Percentiles rank a stretch among this genome's conserved stretches.
phyloP scores from a whole-genome alignment of 306 rosid genomes.

The Lablab purpureus region DNA sequence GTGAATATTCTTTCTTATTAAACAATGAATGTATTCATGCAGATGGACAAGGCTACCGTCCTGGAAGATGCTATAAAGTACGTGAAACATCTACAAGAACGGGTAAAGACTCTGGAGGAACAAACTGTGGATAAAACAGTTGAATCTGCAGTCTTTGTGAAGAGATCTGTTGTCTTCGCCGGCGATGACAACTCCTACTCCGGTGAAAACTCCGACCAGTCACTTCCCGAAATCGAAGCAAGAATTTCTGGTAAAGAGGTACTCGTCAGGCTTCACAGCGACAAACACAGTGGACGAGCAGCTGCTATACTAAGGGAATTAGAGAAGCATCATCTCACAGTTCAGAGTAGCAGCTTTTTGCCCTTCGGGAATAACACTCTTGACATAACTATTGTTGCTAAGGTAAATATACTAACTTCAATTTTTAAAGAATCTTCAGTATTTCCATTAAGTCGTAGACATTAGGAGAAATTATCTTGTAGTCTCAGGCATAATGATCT shows the following conservation, averaged over 20 bases:
- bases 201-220: conserved; percentile 51
- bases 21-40: conserved; percentile 40
- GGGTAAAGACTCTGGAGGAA: conserved; percentile 65
- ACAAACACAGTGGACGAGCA: conserved; percentile 54
- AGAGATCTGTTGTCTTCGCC: conserved; percentile 53
- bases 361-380: conserved; percentile 73
- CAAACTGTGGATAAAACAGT: conserved; percentile 56
- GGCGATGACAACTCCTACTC: conserved; percentile 51
- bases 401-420: conserved; percentile 32
- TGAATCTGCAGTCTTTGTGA: conserved; percentile 65
- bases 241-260: conserved; percentile 69
- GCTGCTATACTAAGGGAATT: conserved; percentile 56
- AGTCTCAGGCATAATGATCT: background rate
- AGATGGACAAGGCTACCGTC: conserved; percentile 94
- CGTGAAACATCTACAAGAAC: conserved; percentile 69
- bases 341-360: conserved; percentile 64
- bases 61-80: conserved; percentile 78
- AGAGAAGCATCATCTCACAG: conserved; percentile 60
- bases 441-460: background rate
- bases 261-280: conserved; percentile 68
- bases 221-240: conserved; percentile 76
- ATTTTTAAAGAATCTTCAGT: background rate
- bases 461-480: no score
- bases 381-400: conserved; percentile 60
- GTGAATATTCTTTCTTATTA: background rate